Conservation (phyloP, 2,329 filamentous ascomycete species). For the Cladosporium phlei region DNA sequence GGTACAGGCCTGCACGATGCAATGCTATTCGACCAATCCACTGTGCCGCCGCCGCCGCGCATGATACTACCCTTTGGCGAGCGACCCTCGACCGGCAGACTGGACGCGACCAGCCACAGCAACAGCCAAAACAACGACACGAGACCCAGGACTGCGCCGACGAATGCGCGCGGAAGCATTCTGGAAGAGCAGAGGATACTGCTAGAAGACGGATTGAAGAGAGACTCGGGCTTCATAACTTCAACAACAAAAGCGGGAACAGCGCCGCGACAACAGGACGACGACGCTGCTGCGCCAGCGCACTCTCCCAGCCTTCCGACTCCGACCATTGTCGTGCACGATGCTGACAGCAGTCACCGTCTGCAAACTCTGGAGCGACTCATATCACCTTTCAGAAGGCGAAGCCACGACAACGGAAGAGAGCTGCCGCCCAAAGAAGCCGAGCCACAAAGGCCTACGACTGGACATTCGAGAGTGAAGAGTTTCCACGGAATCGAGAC, state of each 20-base stretch:
- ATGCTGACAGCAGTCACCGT: slow-evolving; percentile 4
- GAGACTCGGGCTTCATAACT: slow-evolving; percentile 32
- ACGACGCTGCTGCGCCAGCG: slow-evolving; percentile 2
- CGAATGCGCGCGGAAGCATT: background rate
- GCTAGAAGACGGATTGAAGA: slow-evolving; percentile 25
- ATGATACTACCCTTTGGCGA: too few species aligned
- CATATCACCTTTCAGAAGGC: slow-evolving; percentile 8
- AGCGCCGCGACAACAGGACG: background rate
- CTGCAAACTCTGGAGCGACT: slow-evolving; percentile 7
- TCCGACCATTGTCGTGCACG: slow-evolving; percentile 36
- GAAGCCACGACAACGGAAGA: background rate
- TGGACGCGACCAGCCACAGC: background rate
- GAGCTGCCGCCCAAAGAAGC: background rate
- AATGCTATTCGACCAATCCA: too few species aligned
- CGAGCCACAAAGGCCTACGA: slow-evolving; percentile 4
- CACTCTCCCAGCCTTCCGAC: slow-evolving; percentile 32
- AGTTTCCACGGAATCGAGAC: slow-evolving; percentile 49
- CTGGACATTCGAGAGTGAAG: slow-evolving; percentile 20
- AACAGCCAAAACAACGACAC: background rate
- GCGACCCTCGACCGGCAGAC: too few species aligned
- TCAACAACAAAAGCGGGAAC: slow-evolving; percentile 24
- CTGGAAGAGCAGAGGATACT: background rate
- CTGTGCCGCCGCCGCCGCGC: too few species aligned
- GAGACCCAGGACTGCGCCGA: slow-evolving; percentile 13
- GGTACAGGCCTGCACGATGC: too few species aligned